phyloP scores from a whole-genome alignment of 345 rosid genomes.

The Heritiera littoralis region DNA sequence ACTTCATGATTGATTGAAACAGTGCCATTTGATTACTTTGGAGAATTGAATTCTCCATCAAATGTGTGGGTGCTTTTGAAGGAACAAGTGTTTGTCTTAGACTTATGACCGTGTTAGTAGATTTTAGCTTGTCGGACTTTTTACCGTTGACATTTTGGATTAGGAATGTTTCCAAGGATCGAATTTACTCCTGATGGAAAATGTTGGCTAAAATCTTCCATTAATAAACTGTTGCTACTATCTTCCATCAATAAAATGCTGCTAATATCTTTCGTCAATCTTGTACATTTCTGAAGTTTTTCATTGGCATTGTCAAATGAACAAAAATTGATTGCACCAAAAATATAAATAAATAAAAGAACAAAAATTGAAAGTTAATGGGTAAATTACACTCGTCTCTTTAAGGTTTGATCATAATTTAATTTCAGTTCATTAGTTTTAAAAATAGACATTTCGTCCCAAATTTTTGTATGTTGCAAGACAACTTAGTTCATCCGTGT shows the following conservation, averaged over 20 bases:
- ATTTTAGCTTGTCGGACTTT: neutral
- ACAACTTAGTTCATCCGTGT: no score
- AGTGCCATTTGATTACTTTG: neutral
- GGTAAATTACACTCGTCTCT: no score
- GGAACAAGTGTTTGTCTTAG: neutral
- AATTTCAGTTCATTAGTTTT: no score
- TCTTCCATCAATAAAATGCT: neutral
- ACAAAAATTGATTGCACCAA: no score
- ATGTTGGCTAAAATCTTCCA: neutral
- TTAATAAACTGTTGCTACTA: neutral
- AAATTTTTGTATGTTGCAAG: no score
- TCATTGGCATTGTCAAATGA: no score
- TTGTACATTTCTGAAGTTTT: neutral
- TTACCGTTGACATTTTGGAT: neutral
- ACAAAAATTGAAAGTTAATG: no score
- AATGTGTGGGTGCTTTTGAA: neutral
- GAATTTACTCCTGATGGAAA: neutral
- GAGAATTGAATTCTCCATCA: neutral
- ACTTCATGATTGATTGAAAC: conserved; percentile 41
- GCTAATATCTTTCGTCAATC: neutral
- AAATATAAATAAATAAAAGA: no score
- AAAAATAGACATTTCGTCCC: no score
- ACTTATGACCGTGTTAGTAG: neutral
- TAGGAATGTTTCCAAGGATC: neutral
- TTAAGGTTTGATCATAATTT: no score